phyloP scores from a whole-genome alignment of 2,329 filamentous ascomycete species.

The Neopestalotiopsis sp. region DNA sequence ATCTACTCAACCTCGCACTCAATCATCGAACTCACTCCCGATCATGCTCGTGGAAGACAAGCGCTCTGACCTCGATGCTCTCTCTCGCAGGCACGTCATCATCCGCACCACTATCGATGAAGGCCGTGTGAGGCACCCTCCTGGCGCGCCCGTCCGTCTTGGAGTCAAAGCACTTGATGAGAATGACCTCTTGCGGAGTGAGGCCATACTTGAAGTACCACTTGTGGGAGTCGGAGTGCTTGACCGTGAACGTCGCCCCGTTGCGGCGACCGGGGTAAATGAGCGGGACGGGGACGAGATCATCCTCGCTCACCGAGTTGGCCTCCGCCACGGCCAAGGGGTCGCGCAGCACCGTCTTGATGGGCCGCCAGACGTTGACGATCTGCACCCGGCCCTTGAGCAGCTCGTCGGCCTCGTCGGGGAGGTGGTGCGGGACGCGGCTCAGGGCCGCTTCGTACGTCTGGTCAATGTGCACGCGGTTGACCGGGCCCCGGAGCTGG shows the following conservation, averaged over 20 bases:
- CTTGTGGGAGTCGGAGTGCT: conserved; percentile 43
- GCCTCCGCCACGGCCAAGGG: conserved; percentile 58
- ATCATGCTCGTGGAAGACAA: conserved; percentile 53
- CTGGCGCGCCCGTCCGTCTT: conserved; percentile 56
- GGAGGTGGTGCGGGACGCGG: conserved; percentile 46
- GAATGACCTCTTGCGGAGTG: conserved; percentile 54
- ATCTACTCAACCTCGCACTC: too few relatives aligned
- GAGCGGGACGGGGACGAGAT: conserved; percentile 51
- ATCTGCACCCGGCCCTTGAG: conserved; percentile 52
- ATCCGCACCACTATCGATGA: conserved; percentile 48
- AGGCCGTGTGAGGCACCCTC: conserved; percentile 57
- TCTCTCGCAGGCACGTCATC: conserved; percentile 55
- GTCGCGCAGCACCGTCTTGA: conserved; percentile 55
- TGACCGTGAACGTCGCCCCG: conserved; percentile 52
- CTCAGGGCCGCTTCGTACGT: conserved; percentile 47
- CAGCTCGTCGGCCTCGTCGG: conserved; percentile 44
- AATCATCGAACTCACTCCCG: conserved; percentile 20
- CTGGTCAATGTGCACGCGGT: conserved; percentile 61
- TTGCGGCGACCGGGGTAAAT: conserved; percentile 53
- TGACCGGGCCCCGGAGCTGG: conserved; percentile 43
- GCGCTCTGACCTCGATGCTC: conserved; percentile 59
- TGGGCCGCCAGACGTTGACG: conserved; percentile 57
- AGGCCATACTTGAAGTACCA: conserved; percentile 59
- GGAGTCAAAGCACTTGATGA: conserved; percentile 66
- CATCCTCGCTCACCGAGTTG: conserved; percentile 50